A percentile compares a stretch with the other conserved stretches of the same genome.
Conservation (phyloP, 345 rosid species). For the Melastoma malabathricum region DNA sequence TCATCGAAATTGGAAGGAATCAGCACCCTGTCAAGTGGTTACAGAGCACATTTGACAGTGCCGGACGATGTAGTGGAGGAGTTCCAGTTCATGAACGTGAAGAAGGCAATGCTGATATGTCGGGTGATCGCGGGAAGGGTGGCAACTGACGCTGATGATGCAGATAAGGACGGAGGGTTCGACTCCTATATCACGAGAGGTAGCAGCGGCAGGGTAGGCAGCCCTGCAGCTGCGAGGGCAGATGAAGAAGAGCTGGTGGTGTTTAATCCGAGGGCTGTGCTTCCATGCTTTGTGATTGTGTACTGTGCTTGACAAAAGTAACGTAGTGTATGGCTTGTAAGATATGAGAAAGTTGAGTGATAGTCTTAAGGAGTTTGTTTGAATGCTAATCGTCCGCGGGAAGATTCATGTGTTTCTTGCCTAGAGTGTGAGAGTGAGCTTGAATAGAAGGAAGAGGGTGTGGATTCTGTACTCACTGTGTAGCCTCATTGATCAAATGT, state of each 20-base stretch:
- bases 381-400: no score
- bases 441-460: no score
- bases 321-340: no score
- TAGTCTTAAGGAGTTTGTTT: no score
- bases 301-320: conserved; percentile 22
- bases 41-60: conserved; percentile 75
- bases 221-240: conserved; percentile 22
- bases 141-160: conserved; percentile 41
- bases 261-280: conserved; percentile 96
- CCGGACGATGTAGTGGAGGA: conserved; percentile 78
- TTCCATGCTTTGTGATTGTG: conserved; percentile 92
- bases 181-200: conserved; percentile 36
- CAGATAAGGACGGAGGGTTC: conserved; percentile 35
- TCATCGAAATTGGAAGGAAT: conserved; percentile 10
- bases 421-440: no score
- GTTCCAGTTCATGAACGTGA: conserved; percentile 87
- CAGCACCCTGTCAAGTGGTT: conserved; percentile 57
- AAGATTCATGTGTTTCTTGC: no score
- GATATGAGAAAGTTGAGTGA: no score
- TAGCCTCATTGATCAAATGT: no score
- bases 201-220: conserved; percentile 5
- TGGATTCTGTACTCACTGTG: no score
- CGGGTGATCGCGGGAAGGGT: conserved; percentile 81
- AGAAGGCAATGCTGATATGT: conserved; percentile 80
- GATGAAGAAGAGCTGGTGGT: conserved; percentile 80